Percentiles rank a stretch among this genome's conserved stretches.
Conservation (phyloP, 1,284 basidiomycete species). For the Cryptococcus sp. region DNA sequence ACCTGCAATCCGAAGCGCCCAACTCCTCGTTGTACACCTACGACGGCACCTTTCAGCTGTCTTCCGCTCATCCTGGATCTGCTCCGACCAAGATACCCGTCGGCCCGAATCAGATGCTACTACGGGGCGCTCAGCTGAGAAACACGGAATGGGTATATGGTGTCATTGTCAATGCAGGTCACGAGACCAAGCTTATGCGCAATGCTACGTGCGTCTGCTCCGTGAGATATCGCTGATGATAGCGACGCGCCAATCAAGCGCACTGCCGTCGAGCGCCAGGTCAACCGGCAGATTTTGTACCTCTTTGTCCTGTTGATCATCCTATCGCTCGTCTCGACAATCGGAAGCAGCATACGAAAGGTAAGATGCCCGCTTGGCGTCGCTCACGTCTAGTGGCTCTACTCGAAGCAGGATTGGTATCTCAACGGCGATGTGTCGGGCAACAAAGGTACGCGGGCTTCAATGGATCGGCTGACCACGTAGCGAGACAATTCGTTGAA, state of each 20-base stretch:
- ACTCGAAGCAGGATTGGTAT: conserved; percentile 77
- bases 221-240: no score
- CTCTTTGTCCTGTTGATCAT: conserved; percentile 82
- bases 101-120: conserved; percentile 88
- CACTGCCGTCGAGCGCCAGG: conserved; percentile 91
- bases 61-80: conserved; percentile 32
- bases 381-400: conserved; percentile 60
- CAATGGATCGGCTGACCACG: conserved; percentile 3
- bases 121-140: conserved; percentile 90
- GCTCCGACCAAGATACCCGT: conserved; percentile 72
- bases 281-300: conserved; percentile 96
- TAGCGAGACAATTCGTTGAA: conserved; percentile 28
- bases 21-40: conserved; percentile 98
- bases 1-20: conserved; percentile 87
- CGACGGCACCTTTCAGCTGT: conserved; percentile 69
- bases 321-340: conserved; percentile 82
- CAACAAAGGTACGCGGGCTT: conserved; percentile 39
- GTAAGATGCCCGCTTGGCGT: conserved; percentile 23
- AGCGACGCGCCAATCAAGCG: conserved; percentile 93
- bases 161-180: conserved; percentile 88
- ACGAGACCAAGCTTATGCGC: conserved; percentile 97
- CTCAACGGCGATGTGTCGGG: conserved; percentile 49
- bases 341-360: conserved; percentile 81
- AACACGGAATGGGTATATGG: conserved; percentile 98
- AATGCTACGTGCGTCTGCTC: conserved; percentile 67